Base-by-base conservation (phyloP, 176 grass and related monocot species). In the Carex cristatella region DNA sequence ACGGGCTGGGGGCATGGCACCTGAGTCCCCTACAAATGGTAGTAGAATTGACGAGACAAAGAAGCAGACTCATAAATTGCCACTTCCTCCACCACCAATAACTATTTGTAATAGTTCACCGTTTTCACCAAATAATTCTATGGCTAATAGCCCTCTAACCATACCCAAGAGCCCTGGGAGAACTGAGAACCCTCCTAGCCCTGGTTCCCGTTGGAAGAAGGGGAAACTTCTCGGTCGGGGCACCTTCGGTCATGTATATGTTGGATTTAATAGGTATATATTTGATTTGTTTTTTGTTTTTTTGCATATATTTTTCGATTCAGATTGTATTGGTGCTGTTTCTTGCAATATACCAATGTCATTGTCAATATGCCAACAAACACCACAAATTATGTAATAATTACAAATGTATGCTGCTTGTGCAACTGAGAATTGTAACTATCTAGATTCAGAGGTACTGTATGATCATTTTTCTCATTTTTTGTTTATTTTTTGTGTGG, bases 241-340 rank as follows among this genome's bases (percentile, higher is more conserved):
- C 55, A 99, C 96, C 71, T 99, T 99, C 54, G 96, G 96, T 32
- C 93, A 99, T 99, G 96, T 99, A 74, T 95, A 95, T 88, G 93
- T 83, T 92, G 96, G 96, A 79, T 99, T 99, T 88, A 99, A 99
- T 79, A 99, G 91, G 96, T 99, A 98, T 87, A 48, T 88, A 16
- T 83, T 80, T 88, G 80, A 65, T 54, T 64, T 83, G 79, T 51
- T 40, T 86, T 13, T 67, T 77, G 18, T 79, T 0, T 51, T 33
- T 79, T 58, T 79, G 74, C 53, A 58, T 79, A 10, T n/a, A 51
- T n/a, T 79, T 33, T 58, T n/a, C 2, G 27, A 58, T 79, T 30
- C 30, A 35, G 28, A 35, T 79, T 32, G 10, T 54, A 78, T 11
- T 14, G 12, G 16, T 35, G 5, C 2, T 18, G 30, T 58, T 76